Evolutionary conservation across 2,329 filamentous ascomycete genomes (phyloP).

Genomic region (Thelonectria discophora): DNA sequence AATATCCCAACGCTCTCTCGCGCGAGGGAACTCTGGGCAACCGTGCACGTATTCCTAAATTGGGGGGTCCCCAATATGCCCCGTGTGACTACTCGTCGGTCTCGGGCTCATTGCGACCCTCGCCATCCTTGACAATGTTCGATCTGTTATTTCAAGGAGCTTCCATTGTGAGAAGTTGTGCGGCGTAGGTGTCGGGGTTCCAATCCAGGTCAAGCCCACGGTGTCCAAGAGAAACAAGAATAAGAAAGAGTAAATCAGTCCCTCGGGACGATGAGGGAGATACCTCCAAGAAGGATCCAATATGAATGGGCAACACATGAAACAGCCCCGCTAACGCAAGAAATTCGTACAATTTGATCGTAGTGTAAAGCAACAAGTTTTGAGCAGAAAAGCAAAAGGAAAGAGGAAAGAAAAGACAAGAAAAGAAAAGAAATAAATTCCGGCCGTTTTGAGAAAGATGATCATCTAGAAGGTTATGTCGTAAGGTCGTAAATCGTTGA

Average conservation of each 20-base stretch:
- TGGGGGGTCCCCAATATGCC: not conserved
- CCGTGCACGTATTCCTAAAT: not conserved
- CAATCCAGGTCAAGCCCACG: constrained; percentile 1
- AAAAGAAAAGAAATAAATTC: constrained; percentile 22
- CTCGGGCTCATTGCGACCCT: not conserved
- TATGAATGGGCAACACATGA: constrained; percentile 1
- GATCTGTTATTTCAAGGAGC: constrained; percentile 1
- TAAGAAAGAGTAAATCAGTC: not conserved
- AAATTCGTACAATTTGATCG: constrained; percentile 24
- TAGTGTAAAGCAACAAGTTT: constrained; percentile 14
- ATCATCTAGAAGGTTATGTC: constrained; percentile 40
- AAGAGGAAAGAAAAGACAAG: constrained; percentile 14
- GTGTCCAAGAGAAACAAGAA: not conserved
- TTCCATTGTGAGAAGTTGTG: not conserved
- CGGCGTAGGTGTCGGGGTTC: not conserved
- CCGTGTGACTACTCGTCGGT: not conserved
- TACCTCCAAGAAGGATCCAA: constrained; percentile 4
- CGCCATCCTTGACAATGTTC: constrained; percentile 2
- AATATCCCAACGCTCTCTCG: constrained; percentile 2
- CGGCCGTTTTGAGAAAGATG: constrained; percentile 30
- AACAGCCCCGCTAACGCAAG: constrained; percentile 6
- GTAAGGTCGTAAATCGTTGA: constrained; percentile 42
- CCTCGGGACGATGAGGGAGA: constrained; percentile 1
- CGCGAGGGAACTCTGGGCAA: constrained; percentile 1
- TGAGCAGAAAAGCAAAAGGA: constrained; percentile 19